phyloP scores from a whole-genome alignment of 1,284 basidiomycete species.

The Rhizoctonia solani region DNA sequence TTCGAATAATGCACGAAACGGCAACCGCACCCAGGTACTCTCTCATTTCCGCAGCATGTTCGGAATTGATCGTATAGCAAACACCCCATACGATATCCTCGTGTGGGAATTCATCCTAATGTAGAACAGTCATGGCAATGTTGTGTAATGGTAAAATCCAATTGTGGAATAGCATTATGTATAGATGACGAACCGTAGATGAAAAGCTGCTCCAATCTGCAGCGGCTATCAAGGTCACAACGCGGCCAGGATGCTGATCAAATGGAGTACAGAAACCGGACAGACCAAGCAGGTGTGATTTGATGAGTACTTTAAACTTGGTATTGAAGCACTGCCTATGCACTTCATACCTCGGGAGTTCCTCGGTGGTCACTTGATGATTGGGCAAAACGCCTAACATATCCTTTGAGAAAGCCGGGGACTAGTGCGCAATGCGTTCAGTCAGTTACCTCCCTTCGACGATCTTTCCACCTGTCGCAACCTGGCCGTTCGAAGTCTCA shows the following conservation, averaged over 20 bases:
- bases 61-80: slow-evolving; percentile 82
- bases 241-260: slow-evolving; percentile 72
- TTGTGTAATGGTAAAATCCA: slow-evolving; percentile 7
- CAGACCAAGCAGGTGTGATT: not conserved
- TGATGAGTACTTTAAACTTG: slow-evolving; percentile 32
- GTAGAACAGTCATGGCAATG: not conserved
- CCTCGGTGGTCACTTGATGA: slow-evolving; percentile 86
- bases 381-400: slow-evolving; percentile 84
- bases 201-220: slow-evolving; percentile 80
- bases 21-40: slow-evolving; percentile 72
- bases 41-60: slow-evolving; percentile 70
- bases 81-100: slow-evolving; percentile 86
- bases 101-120: slow-evolving; percentile 72
- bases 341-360: slow-evolving; percentile 64
- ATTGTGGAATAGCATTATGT: slow-evolving; percentile 15
- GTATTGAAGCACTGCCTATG: not conserved
- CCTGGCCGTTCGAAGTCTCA: not conserved
- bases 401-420: slow-evolving; percentile 83
- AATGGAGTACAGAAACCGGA: slow-evolving; percentile 4
- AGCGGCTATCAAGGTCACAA: slow-evolving; percentile 84
- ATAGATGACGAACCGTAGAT: slow-evolving; percentile 52
- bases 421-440: slow-evolving; percentile 47
- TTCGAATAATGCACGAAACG: slow-evolving; percentile 9
- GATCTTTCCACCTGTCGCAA: slow-evolving; percentile 10
- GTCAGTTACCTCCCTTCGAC: slow-evolving; percentile 3